phyloP scores from a whole-genome alignment of 306 rosid genomes.

The Lotus japonicus region DNA sequence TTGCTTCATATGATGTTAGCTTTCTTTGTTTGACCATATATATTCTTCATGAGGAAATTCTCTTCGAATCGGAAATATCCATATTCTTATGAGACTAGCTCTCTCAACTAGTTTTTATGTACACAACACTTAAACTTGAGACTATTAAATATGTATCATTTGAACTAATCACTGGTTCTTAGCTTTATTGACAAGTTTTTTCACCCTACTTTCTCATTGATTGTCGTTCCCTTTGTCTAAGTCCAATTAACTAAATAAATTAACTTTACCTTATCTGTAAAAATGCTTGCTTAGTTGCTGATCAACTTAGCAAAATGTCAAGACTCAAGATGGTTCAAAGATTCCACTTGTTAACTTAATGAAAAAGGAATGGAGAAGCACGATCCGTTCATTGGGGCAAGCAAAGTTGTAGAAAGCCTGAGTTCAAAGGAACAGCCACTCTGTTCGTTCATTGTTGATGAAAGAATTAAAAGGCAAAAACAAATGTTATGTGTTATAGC shows the following conservation, averaged over 20 bases:
- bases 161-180: background rate
- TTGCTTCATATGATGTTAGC: too few species aligned
- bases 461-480: constrained; percentile 24
- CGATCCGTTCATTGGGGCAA: constrained; percentile 48
- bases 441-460: constrained; percentile 3
- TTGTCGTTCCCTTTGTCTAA: constrained; percentile 11
- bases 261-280: background rate
- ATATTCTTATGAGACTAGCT: too few species aligned
- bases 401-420: constrained; percentile 7
- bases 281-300: constrained; percentile 25
- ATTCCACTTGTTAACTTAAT: constrained; percentile 17
- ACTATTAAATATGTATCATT: too few species aligned
- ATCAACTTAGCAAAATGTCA: constrained; percentile 24
- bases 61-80: too few species aligned
- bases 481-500: constrained; percentile 17
- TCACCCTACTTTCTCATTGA: constrained; percentile 17
- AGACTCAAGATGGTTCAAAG: background rate
- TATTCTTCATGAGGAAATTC: too few species aligned
- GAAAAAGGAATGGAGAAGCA: constrained; percentile 29
- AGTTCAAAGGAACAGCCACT: constrained; percentile 13
- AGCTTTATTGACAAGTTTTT: constrained; percentile 15
- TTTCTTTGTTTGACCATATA: too few species aligned
- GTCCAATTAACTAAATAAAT: constrained; percentile 3
- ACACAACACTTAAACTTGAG: too few species aligned
- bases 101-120: too few species aligned